Evolutionary conservation across 73 alveolate species (phyloP), one percentile per base, ranked within the genome.

Genomic region (Effrenium voratum): DNA sequence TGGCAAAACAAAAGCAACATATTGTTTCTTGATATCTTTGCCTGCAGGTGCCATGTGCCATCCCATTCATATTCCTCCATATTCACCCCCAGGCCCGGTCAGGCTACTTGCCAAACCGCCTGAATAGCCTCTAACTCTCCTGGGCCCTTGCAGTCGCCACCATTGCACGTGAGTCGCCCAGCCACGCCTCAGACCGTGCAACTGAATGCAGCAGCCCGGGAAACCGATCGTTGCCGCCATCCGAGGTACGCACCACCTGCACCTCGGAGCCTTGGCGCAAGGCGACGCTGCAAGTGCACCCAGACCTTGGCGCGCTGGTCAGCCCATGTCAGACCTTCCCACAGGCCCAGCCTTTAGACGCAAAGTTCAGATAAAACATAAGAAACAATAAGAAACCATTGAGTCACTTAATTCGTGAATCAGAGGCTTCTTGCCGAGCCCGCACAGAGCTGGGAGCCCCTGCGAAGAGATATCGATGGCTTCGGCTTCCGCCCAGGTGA

Each of bases 211-310:
- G 73, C 73, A 10, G 22, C 8, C 2, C 1, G 73, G 30, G 22
- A n/a, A 26, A 28, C 34, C 73, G 73, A 28, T 19, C 30, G 73
- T 19, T 28, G 4, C 22, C 8, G 30, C 15, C 1, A 1, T 1
- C 90, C 30, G 90, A 45, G 85, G 19, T 44, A 47, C 50, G 22
- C 36, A 49, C 95, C 41, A 87, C 50, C 68, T 41, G 32, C 52
- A 87, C 95, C 24, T 60, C 95, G 26, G 83, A 30, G 32, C 95
- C 95, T 28, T 47, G 84, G 52, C 95, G 95, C 26, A 63, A 77
- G 3, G 76, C 95, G 28, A n/a, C 68, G 28, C 85, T 63, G 85
- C 95, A 87, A 70, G 72, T 87, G 41, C 84, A 70, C 34, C 95
- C 95, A 1, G 95, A 87, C 95, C 95, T 87, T n/a, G 30, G 52